A percentile compares a stretch with the other conserved stretches of the same genome.
phyloP scores from a whole-genome alignment of 768 basidiomycete species.

The Austroboletus eburneus region DNA sequence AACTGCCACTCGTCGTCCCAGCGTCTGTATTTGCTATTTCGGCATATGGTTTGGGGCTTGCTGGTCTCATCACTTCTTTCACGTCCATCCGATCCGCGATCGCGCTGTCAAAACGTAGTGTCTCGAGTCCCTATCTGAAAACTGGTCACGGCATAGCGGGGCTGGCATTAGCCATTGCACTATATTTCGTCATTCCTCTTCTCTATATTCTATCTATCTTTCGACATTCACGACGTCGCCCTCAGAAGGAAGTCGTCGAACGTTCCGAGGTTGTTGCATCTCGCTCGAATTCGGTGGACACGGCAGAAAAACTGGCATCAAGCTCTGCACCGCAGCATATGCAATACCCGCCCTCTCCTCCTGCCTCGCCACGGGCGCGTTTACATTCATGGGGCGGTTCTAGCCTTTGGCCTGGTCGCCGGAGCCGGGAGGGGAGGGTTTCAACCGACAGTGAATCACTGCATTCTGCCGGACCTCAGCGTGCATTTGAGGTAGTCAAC shows the following conservation, averaged over 20 bases:
- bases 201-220: conserved; percentile 32
- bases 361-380: conserved; percentile 29
- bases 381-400: conserved; percentile 38
- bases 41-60: conserved; percentile 59
- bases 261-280: conserved; percentile 24
- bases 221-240: conserved; percentile 7
- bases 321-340: conserved; percentile 25
- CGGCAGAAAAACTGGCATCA: conserved; percentile 39
- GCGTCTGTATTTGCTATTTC: conserved; percentile 39
- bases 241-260: conserved; percentile 19
- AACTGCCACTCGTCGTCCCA: conserved; percentile 31
- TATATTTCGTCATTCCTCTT: conserved; percentile 53
- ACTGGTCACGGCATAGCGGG: conserved; percentile 66
- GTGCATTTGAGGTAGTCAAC: conserved; percentile 48
- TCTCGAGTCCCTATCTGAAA: conserved; percentile 36
- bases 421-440: conserved; percentile 33
- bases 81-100: conserved; percentile 42
- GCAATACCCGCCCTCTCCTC: conserved; percentile 30
- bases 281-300: conserved; percentile 37
- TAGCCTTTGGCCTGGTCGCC: conserved; percentile 34
- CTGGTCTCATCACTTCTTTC: conserved; percentile 60
- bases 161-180: conserved; percentile 55
- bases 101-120: conserved; percentile 30
- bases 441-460: conserved; percentile 39
- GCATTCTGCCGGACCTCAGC: conserved; percentile 33